Conservation (phyloP, 495 filamentous ascomycete genomes). For the Cenococcum geophilum region DNA sequence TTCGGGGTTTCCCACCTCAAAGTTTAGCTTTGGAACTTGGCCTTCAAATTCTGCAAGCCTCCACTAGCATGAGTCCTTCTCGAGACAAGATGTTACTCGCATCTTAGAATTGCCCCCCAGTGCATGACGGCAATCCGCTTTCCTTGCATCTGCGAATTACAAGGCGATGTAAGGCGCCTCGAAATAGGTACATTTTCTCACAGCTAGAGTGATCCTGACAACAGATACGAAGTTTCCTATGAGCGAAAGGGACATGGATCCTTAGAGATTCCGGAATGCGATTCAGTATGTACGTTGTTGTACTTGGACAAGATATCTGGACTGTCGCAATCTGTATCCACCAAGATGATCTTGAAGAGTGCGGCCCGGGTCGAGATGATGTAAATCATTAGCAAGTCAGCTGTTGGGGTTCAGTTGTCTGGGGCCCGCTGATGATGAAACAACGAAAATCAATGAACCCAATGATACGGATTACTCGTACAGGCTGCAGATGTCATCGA, state of each 20-base stretch:
- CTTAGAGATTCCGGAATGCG: neutral
- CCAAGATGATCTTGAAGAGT: neutral
- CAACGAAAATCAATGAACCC: neutral
- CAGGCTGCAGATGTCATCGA: neutral
- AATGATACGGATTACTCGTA: neutral
- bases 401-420: neutral
- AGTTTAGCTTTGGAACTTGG: too few species aligned
- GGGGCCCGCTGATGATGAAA: neutral
- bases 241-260: neutral
- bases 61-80: neutral
- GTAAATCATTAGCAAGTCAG: neutral
- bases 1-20: too few species aligned
- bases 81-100: neutral
- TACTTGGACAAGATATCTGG: neutral
- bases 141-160: neutral
- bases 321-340: neutral
- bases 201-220: neutral
- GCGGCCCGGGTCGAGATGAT: neutral
- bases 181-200: neutral
- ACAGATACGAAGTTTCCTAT: neutral
- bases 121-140: neutral
- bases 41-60: neutral
- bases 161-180: neutral
- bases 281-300: neutral
- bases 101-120: neutral